Percentiles rank a stretch among this genome's conserved stretches.
Conservation (phyloP, 1,139 yeast species). For the Pichia norvegensis region DNA sequence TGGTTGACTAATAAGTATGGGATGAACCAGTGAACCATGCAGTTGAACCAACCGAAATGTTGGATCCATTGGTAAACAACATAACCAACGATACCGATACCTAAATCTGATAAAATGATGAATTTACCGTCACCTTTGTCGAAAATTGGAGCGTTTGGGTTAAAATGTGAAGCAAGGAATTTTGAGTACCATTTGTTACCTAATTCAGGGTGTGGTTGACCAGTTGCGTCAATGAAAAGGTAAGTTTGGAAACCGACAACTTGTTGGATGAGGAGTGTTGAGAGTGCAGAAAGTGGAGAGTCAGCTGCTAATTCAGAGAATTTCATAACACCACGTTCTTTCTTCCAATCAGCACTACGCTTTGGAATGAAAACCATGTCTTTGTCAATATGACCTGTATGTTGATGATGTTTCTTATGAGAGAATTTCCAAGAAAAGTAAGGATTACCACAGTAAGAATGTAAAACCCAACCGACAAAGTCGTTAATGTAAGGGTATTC, state of each 20-base stretch:
- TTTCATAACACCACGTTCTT: conserved; percentile 32
- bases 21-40: conserved; percentile 62
- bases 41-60: conserved; percentile 54
- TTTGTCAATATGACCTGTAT: conserved; percentile 71
- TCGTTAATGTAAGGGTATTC: conserved; percentile 66
- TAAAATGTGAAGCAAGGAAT: conserved; percentile 51
- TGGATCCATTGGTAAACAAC: conserved; percentile 58
- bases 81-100: conserved; percentile 47
- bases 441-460: conserved; percentile 72
- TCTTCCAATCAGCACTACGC: conserved; percentile 44
- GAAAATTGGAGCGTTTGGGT: conserved; percentile 66
- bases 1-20: conserved; percentile 82
- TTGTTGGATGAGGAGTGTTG: conserved; percentile 57
- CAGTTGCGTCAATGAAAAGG: conserved; percentile 66
- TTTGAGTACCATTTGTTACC: conserved; percentile 31
- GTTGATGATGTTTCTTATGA: conserved; percentile 83
- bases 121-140: conserved; percentile 64
- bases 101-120: conserved; percentile 65
- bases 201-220: conserved; percentile 52
- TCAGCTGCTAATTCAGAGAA: conserved; percentile 62
- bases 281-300: conserved; percentile 59
- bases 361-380: conserved; percentile 81
- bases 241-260: conserved; percentile 67
- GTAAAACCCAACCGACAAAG: conserved; percentile 73
- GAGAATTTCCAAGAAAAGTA: conserved; percentile 81